Base-by-base conservation (phyloP, 148 eudicot genomes). In the Rhododendron williamsianum region DNA sequence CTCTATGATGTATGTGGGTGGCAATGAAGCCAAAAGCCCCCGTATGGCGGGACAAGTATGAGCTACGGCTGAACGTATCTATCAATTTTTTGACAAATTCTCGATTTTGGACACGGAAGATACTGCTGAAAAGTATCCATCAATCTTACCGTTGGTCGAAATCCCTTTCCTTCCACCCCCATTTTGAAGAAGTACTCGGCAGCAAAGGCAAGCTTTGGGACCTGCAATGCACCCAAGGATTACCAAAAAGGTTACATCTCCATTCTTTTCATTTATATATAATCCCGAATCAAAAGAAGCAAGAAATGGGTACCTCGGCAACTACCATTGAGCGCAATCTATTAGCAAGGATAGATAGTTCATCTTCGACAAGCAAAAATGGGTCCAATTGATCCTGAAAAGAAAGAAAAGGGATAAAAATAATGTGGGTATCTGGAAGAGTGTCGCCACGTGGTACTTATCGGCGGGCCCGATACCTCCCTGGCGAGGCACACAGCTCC, bases 91-190 rank as follows among this genome's bases (percentile, higher is more conserved):
- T 2, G 27, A 69, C 0, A 69, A 69, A 9, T 27, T 27, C 21
- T 54, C 60, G 27, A 11, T 11, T 69, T 69, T 9, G 36, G 15
- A 67, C 36, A 25, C 13, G 1, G 10, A 16, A 69, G 35, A 69
- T 69, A 69, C 16, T 16, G 35, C 36, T 25, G 6, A 63, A 63
- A n/a, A 69, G 36, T 23, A 85, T 5, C 74, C 51, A 65, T 36
- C 30, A 87, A 83, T 83, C 91, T 86, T 91, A 93, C 99, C 52
- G 99, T 96, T 71, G 99, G 99, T 49, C 99, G 92, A 73, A 96
- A 96, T 52, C 95, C 92, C 89, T 96, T 93, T 84, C 99, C 99
- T 90, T 96, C 97, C 46, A 93, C 95, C 84, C 98, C 98, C 89
- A 93, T 80, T 87, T 93, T 96, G 90, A 96, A 96, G 87, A 96